A percentile compares a stretch with the other conserved stretches of the same genome.
phyloP scores from a whole-genome alignment of 169 alveolate genomes.

The Plasmodium gallinaceum region DNA sequence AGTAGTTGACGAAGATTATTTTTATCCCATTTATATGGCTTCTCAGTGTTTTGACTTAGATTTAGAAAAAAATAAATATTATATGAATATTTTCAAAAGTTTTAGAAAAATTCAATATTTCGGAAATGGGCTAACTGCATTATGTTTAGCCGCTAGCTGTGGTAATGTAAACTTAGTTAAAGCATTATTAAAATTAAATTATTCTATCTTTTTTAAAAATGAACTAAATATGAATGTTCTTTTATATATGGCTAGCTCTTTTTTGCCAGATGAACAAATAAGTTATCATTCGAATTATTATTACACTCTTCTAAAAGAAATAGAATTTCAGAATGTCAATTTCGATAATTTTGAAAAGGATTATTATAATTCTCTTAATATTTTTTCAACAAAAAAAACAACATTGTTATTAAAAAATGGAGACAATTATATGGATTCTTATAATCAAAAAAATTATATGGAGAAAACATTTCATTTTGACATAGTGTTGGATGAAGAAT shows the following conservation, averaged over 20 bases:
- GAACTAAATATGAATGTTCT: conserved; percentile 65
- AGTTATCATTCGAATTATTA: conserved; percentile 24
- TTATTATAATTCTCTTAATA: neutral
- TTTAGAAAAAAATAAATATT: conserved; percentile 1
- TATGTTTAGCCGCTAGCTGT: conserved; percentile 81
- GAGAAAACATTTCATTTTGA: conserved; percentile 46
- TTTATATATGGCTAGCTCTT: conserved; percentile 65
- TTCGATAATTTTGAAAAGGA: conserved; percentile 16
- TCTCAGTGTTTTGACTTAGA: conserved; percentile 44
- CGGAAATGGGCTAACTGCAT: conserved; percentile 82
- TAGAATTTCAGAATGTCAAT: conserved; percentile 16
- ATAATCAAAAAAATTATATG: neutral
- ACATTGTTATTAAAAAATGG: neutral
- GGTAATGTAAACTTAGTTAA: conserved; percentile 79
- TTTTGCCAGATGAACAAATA: conserved; percentile 36
- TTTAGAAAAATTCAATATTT: conserved; percentile 77
- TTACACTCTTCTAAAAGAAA: conserved; percentile 47
- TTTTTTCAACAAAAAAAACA: neutral
- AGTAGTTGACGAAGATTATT: conserved; percentile 20
- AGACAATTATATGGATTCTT: neutral
- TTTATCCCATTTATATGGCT: conserved; percentile 61
- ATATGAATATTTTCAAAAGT: conserved; percentile 31
- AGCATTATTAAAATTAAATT: conserved; percentile 59
- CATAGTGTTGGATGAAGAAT: conserved; percentile 39
- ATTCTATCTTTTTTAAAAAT: conserved; percentile 34